Evolutionary conservation across 1,284 basidiomycete genomes (phyloP).

Genomic region (Trametes sp.): DNA sequence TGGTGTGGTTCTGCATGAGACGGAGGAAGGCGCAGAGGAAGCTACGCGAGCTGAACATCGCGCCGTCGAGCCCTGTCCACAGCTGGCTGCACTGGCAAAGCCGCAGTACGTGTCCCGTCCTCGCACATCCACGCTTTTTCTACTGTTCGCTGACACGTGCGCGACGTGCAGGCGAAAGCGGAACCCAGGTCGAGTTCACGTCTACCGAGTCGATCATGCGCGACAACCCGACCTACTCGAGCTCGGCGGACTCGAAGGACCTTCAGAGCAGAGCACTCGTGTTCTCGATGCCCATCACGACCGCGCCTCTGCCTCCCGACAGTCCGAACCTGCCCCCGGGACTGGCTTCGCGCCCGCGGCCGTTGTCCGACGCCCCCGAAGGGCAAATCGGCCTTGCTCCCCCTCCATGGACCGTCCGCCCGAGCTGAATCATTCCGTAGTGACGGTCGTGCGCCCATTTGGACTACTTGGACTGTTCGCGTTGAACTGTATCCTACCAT

Average conservation of each 20-base stretch:
- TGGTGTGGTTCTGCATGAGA: slow-evolving; percentile 24
- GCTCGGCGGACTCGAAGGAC: slow-evolving; percentile 28
- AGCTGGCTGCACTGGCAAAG: slow-evolving; percentile 34
- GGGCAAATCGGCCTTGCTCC: slow-evolving; percentile 1
- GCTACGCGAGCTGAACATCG: slow-evolving; percentile 18
- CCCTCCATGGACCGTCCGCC: slow-evolving; percentile 6
- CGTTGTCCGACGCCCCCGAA: background rate
- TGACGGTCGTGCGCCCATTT: too few relatives aligned
- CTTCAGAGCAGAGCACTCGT: background rate
- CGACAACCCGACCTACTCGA: slow-evolving; percentile 41
- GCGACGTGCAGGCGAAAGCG: background rate
- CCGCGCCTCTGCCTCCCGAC: background rate
- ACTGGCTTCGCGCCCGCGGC: background rate
- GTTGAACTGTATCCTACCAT: background rate
- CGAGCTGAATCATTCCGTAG: background rate
- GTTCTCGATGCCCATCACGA: slow-evolving; percentile 9
- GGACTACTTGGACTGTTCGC: background rate
- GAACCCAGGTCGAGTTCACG: slow-evolving; percentile 44
- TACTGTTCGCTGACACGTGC: background rate
- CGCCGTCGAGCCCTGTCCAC: slow-evolving; percentile 31
- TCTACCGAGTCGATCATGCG: slow-evolving; percentile 51
- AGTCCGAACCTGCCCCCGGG: slow-evolving; percentile 10
- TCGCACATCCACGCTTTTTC: background rate
- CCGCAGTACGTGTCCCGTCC: background rate
- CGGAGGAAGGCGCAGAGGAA: slow-evolving; percentile 12